Base-by-base conservation (phyloP, 257 asterid genomes). In the Linderniella brevidens region DNA sequence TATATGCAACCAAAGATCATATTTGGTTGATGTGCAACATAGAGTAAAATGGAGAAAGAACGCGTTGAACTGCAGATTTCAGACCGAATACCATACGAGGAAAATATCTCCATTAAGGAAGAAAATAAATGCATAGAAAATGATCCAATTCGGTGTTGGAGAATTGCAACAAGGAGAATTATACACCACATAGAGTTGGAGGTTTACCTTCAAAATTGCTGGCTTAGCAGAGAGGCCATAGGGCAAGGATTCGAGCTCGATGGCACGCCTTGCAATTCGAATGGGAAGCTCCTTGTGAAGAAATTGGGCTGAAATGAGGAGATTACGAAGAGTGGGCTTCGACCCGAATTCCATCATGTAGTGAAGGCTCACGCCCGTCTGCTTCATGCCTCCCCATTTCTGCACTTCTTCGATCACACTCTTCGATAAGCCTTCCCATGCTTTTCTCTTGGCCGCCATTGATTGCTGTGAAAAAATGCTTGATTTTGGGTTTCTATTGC, bases 311-410 rank as follows among this genome's bases (percentile, higher is more conserved):
- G 95, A 80, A 42, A 77, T 69, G 32, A 88, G 73, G 41, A 87
- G 79, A 58, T 80, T 82, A 0, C 84, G 63, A 11, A 67, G 65
- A 10, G 77, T 73, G 13, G 97, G 92, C 14, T 57, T 64, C 10
- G 82, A 76, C 8, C 97, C 97, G 19, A 88, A 88, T 56, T 88
- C 86, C 90, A 77, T 78, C 97, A 88, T 88, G 68, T 83, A 83
- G 17, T 85, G 71, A 18, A 83, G 93, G 63, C 92, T 78, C 1
- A 88, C 97, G 5, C 97, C 92, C 0, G 74, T 88, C 56, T 78
- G 97, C 55, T 83, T 80, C 90, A 88, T 68, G 7, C 64, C 50
- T 10, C 84, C 95, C 90, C 83, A 78, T 74, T 42, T 69, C 13
- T 72, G 82, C 15, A 81, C 93, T 47, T 87, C 80, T 40, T 74